Conservation (phyloP, 306 rosid species). For the Arachis hypogaea region DNA sequence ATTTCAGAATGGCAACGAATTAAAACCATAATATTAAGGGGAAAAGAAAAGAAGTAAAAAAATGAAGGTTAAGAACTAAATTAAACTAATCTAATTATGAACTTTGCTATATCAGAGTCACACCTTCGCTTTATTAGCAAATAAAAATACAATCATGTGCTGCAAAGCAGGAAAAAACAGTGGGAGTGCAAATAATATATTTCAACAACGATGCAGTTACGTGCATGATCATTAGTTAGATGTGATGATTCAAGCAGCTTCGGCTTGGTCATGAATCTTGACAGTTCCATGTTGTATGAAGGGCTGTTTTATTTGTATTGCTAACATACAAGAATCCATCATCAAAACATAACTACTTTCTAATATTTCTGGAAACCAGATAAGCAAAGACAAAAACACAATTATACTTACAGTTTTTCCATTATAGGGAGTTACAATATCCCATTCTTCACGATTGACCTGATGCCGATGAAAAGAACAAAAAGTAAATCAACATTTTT, state of each 20-base stretch:
- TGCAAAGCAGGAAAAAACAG: slow-evolving; percentile 10
- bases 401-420: slow-evolving; percentile 78
- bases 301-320: background rate
- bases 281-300: background rate
- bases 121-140: background rate
- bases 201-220: slow-evolving; percentile 13
- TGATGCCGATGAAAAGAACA: slow-evolving; percentile 39
- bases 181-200: background rate
- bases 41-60: no score
- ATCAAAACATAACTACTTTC: slow-evolving; percentile 24
- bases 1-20: no score
- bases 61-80: no score
- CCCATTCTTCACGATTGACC: slow-evolving; percentile 70
- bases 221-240: background rate
- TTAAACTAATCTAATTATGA: no score
- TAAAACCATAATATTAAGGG: no score
- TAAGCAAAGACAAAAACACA: background rate
- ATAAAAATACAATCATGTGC: slow-evolving; percentile 5
- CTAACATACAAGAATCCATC: background rate
- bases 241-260: background rate
- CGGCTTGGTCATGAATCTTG: slow-evolving; percentile 6
- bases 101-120: background rate
- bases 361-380: background rate
- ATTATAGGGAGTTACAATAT: slow-evolving; percentile 53
- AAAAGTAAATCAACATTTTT: slow-evolving; percentile 26